Percentiles rank a stretch among this genome's conserved stretches.
Conservation (phyloP, 495 filamentous ascomycete genomes). For the Penicillium pancosmium region DNA sequence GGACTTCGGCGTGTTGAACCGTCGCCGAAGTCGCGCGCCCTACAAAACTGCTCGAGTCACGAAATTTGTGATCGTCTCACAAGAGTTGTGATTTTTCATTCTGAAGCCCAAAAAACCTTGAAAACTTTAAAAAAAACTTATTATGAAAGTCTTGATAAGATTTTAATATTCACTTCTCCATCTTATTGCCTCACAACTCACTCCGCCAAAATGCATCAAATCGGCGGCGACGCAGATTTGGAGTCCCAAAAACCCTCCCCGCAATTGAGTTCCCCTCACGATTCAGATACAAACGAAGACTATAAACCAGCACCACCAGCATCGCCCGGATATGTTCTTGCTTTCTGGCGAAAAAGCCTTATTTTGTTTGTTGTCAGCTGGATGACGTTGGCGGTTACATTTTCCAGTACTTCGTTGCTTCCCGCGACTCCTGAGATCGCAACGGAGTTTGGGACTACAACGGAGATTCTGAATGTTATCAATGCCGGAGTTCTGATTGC, state of each 20-base stretch:
- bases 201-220: constrained; percentile 10
- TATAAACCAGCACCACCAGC: constrained; percentile 15
- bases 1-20: neutral
- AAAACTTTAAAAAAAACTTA: neutral
- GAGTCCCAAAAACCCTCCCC: constrained; percentile 28
- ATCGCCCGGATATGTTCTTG: constrained; percentile 30
- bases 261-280: constrained; percentile 20
- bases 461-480: constrained; percentile 44
- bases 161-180: neutral
- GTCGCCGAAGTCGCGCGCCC: neutral
- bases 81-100: neutral
- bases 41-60: neutral
- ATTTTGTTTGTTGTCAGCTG: constrained; percentile 48
- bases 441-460: constrained; percentile 38
- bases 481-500: constrained; percentile 57
- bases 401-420: constrained; percentile 45
- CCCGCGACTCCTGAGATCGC: constrained; percentile 48
- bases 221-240: constrained; percentile 15
- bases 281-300: constrained; percentile 22
- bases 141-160: neutral
- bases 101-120: neutral
- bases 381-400: constrained; percentile 49
- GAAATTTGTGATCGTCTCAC: constrained; percentile 2
- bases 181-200: neutral
- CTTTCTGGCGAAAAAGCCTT: constrained; percentile 45